A percentile compares a stretch with the other conserved stretches of the same genome.
Conservation (phyloP, 208 protist species). For the Leishmania guyanensis region DNA sequence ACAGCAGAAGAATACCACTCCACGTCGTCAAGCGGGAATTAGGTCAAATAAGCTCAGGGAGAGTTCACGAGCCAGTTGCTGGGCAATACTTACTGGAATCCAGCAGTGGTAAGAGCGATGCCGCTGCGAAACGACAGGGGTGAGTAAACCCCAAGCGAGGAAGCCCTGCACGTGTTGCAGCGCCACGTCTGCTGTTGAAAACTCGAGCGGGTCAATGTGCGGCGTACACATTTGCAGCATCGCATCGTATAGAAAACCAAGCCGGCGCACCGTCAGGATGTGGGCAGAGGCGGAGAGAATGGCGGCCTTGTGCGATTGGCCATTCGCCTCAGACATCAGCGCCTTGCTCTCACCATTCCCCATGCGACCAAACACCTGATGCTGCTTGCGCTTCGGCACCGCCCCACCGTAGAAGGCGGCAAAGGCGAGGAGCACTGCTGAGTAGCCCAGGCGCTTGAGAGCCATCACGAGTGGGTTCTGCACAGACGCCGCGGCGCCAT, state of each 20-base stretch:
- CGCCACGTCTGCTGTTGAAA: slow-evolving; percentile 53
- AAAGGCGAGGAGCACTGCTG: slow-evolving; percentile 78
- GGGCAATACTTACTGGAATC: slow-evolving; percentile 77
- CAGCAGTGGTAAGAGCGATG: slow-evolving; percentile 69
- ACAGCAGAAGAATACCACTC: neutral
- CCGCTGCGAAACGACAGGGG: slow-evolving; percentile 32
- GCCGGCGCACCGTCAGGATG: slow-evolving; percentile 42
- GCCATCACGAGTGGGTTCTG: slow-evolving; percentile 53
- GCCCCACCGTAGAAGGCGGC: slow-evolving; percentile 82
- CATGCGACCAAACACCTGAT: slow-evolving; percentile 51
- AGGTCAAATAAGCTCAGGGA: slow-evolving; percentile 77
- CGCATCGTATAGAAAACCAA: slow-evolving; percentile 67
- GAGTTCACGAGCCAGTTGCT: slow-evolving; percentile 58
- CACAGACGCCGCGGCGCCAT: neutral
- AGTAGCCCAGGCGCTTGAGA: slow-evolving; percentile 64
- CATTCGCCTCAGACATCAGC: slow-evolving; percentile 30
- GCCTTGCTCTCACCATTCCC: slow-evolving; percentile 5
- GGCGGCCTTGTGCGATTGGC: slow-evolving; percentile 71
- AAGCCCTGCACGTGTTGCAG: slow-evolving; percentile 69
- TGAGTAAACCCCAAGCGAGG: slow-evolving; percentile 78
- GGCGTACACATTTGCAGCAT: slow-evolving; percentile 66
- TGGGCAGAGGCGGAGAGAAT: slow-evolving; percentile 71
- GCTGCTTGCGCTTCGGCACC: slow-evolving; percentile 65
- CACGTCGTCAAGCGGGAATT: slow-evolving; percentile 49
- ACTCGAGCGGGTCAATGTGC: slow-evolving; percentile 77